Conservation (phyloP, 352 stramenopile species). For the Globisporangium nodosum region DNA sequence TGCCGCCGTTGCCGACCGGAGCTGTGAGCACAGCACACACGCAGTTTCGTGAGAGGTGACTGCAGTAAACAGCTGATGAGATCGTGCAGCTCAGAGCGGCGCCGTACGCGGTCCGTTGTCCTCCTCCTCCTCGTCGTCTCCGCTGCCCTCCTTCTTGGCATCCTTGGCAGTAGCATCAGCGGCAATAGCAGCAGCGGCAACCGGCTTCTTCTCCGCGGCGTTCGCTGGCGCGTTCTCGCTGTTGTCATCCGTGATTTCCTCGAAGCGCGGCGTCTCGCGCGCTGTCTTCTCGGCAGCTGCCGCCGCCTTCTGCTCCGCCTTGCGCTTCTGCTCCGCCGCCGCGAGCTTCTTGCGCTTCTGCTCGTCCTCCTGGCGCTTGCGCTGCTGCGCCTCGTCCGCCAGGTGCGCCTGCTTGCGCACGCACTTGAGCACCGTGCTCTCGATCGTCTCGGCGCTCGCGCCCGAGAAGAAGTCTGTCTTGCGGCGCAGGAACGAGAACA, state of each 20-base stretch:
- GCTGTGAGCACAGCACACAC: constrained; percentile 30
- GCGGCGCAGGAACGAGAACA: constrained; percentile 97
- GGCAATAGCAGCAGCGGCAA: constrained; percentile 7
- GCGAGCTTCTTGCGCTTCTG: constrained; percentile 68
- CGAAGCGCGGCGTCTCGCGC: constrained; percentile 54
- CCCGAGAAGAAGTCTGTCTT: constrained; percentile 99
- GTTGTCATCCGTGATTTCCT: constrained; percentile 65
- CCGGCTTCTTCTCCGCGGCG: constrained; percentile 11
- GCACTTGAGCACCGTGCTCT: constrained; percentile 85
- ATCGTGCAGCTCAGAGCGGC: background rate
- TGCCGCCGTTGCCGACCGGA: constrained; percentile 88
- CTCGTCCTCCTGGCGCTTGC: constrained; percentile 73
- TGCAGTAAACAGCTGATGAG: background rate
- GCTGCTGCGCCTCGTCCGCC: constrained; percentile 72
- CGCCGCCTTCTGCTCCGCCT: constrained; percentile 23
- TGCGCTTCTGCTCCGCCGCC: constrained; percentile 50
- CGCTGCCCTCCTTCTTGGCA: background rate
- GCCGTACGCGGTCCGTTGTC: constrained; percentile 57
- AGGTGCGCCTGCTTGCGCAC: constrained; percentile 90
- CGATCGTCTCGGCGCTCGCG: constrained; percentile 62
- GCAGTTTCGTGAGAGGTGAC: background rate
- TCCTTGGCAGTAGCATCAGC: constrained; percentile 28
- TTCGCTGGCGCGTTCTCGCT: constrained; percentile 12
- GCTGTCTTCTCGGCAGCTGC: constrained; percentile 15
- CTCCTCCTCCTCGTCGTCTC: constrained; percentile 48